Conservation (phyloP, 768 basidiomycete genomes). For the Tylopilus sp. region DNA sequence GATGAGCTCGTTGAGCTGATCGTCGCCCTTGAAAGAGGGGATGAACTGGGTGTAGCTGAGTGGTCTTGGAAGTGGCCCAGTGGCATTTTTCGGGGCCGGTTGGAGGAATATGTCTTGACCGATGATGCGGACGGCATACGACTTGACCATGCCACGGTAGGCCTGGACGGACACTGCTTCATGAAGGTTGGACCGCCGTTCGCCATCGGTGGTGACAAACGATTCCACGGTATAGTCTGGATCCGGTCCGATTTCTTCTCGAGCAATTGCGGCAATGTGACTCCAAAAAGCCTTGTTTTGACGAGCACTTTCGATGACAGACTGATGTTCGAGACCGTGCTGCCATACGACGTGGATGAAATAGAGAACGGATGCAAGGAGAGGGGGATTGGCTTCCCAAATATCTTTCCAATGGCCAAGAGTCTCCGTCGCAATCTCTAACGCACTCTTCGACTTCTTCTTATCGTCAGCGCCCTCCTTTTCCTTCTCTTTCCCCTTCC, state of each 20-base stretch:
- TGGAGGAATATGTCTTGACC: conserved; percentile 71
- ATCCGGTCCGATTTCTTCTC: conserved; percentile 67
- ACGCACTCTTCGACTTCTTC: conserved; percentile 50
- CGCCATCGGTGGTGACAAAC: conserved; percentile 37
- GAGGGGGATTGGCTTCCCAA: conserved; percentile 74
- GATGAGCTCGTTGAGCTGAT: conserved; percentile 62
- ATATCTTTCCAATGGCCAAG: conserved; percentile 68
- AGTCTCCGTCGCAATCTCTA: conserved; percentile 64
- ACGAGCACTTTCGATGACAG: conserved; percentile 53
- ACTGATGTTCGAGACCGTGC: conserved; percentile 71
- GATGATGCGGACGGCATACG: conserved; percentile 70
- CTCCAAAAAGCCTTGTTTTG: conserved; percentile 66
- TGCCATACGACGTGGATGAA: conserved; percentile 82
- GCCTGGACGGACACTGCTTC: conserved; percentile 60
- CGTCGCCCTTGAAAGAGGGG: conserved; percentile 54
- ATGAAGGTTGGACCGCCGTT: conserved; percentile 51
- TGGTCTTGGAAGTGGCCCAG: conserved; percentile 45
- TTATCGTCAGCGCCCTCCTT: conserved; percentile 24
- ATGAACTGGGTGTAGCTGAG: conserved; percentile 59
- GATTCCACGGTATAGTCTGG: conserved; percentile 62
- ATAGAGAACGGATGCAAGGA: conserved; percentile 68
- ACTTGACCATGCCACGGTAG: conserved; percentile 68
- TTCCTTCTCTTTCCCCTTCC: conserved; percentile 32
- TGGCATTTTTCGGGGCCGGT: conserved; percentile 38
- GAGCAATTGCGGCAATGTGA: conserved; percentile 58